Evolutionary conservation across 768 basidiomycete species (phyloP).

Genomic region (Lentinula sp.): DNA sequence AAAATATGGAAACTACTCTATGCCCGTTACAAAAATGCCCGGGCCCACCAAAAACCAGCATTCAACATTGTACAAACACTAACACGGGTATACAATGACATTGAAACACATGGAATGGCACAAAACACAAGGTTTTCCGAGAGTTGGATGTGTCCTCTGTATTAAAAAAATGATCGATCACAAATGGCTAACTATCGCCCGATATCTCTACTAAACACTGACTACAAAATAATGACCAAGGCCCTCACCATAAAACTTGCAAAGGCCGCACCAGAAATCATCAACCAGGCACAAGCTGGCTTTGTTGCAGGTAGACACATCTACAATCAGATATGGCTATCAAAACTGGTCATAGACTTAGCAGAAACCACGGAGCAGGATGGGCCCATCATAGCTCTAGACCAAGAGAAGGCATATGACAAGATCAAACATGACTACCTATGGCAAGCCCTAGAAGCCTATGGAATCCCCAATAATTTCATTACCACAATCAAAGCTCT

Average conservation of each 20-base stretch:
- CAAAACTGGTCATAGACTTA: background rate
- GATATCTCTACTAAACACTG: conserved; percentile 12
- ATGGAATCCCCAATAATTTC: conserved; percentile 8
- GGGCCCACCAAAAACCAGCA: background rate
- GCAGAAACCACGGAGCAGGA: conserved; percentile 1
- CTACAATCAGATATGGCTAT: conserved; percentile 11
- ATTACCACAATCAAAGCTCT: conserved; percentile 14
- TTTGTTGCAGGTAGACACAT: conserved; percentile 12
- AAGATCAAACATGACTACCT: conserved; percentile 15
- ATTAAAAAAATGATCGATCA: conserved; percentile 8
- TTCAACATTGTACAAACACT: conserved; percentile 5
- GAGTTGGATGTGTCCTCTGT: conserved; percentile 14
- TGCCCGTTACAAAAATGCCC: background rate
- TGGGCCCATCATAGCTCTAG: background rate
- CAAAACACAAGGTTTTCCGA: background rate
- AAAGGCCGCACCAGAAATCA: background rate
- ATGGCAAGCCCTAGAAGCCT: background rate
- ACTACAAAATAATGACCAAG: conserved; percentile 15
- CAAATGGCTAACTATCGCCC: conserved; percentile 12
- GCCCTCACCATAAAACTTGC: conserved; percentile 7
- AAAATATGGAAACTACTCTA: conserved; percentile 8
- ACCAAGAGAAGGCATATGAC: conserved; percentile 3
- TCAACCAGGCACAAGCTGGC: conserved; percentile 15
- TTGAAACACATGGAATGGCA: conserved; percentile 4
- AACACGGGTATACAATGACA: conserved; percentile 10